phyloP scores from a whole-genome alignment of 345 rosid species.

The Gossypium rotundifolium region DNA sequence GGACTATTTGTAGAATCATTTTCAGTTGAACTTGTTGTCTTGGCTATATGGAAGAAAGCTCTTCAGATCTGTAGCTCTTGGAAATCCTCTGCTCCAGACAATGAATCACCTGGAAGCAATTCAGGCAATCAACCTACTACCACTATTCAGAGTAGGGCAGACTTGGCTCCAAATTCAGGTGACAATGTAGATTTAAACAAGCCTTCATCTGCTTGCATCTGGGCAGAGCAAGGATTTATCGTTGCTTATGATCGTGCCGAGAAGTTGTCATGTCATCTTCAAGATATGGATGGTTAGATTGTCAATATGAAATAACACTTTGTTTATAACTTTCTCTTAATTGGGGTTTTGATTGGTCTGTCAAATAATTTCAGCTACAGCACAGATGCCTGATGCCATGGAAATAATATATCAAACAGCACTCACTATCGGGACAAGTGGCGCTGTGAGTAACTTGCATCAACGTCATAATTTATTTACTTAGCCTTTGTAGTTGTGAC shows the following conservation, averaged over 20 bases:
- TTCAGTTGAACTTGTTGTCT: slow-evolving; percentile 57
- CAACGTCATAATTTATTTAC: neutral
- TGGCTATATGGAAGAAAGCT: slow-evolving; percentile 70
- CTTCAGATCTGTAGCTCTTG: slow-evolving; percentile 51
- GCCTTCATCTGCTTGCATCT: slow-evolving; percentile 35
- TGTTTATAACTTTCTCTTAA: neutral
- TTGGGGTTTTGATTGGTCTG: slow-evolving; percentile 11
- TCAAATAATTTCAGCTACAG: slow-evolving; percentile 39
- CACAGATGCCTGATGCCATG: slow-evolving; percentile 80
- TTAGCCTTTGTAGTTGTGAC: neutral
- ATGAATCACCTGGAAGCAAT: slow-evolving; percentile 26
- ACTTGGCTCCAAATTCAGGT: slow-evolving; percentile 13
- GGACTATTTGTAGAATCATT: slow-evolving; percentile 54
- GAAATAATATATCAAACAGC: slow-evolving; percentile 59
- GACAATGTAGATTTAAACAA: slow-evolving; percentile 31
- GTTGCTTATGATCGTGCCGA: slow-evolving; percentile 52
- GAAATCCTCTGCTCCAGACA: slow-evolving; percentile 28
- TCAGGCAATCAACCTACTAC: slow-evolving; percentile 20
- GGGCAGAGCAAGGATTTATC: slow-evolving; percentile 60
- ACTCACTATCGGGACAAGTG: slow-evolving; percentile 48
- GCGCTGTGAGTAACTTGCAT: slow-evolving; percentile 44
- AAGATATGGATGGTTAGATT: slow-evolving; percentile 48
- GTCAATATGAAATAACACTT: slow-evolving; percentile 2
- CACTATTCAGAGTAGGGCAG: neutral
- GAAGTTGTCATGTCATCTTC: slow-evolving; percentile 43